phyloP scores from a whole-genome alignment of 1,284 basidiomycete genomes.

The Phellinidium pouzarii region DNA sequence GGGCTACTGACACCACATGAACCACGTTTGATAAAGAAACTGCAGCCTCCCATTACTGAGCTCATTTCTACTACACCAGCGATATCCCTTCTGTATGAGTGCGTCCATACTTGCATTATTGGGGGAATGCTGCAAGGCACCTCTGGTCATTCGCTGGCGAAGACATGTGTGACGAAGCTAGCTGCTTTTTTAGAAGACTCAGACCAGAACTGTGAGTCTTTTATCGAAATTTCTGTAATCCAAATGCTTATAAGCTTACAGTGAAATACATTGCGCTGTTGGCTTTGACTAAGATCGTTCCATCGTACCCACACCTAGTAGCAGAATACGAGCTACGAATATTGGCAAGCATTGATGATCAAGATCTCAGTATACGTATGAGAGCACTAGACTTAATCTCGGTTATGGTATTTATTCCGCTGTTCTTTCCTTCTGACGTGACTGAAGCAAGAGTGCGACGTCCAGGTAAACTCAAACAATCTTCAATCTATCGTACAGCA shows the following conservation, averaged over 20 bases:
- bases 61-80: slow-evolving; percentile 95
- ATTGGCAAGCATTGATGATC: slow-evolving; percentile 83
- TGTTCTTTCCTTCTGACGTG: neutral
- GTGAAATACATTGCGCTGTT: slow-evolving; percentile 96
- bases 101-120: slow-evolving; percentile 96
- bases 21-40: slow-evolving; percentile 88
- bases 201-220: slow-evolving; percentile 83
- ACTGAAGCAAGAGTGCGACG: neutral
- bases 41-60: slow-evolving; percentile 89
- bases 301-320: slow-evolving; percentile 85
- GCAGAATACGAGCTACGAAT: slow-evolving; percentile 92
- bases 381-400: slow-evolving; percentile 90
- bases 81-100: slow-evolving; percentile 95
- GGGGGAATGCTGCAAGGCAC: slow-evolving; percentile 89
- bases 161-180: slow-evolving; percentile 89
- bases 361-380: slow-evolving; percentile 94
- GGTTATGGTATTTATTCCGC: slow-evolving; percentile 67
- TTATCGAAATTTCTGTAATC: slow-evolving; percentile 3
- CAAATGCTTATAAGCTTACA: slow-evolving; percentile 27
- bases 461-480: slow-evolving; percentile 73
- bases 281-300: slow-evolving; percentile 93
- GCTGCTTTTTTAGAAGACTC: slow-evolving; percentile 87
- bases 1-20: slow-evolving; percentile 87
- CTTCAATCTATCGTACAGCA: slow-evolving; percentile 86
- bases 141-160: slow-evolving; percentile 77